Percentiles rank a stretch among this genome's conserved stretches.
Conservation (phyloP, 1,139 yeast genomes). For the Nakaseomyces bracarensis region DNA sequence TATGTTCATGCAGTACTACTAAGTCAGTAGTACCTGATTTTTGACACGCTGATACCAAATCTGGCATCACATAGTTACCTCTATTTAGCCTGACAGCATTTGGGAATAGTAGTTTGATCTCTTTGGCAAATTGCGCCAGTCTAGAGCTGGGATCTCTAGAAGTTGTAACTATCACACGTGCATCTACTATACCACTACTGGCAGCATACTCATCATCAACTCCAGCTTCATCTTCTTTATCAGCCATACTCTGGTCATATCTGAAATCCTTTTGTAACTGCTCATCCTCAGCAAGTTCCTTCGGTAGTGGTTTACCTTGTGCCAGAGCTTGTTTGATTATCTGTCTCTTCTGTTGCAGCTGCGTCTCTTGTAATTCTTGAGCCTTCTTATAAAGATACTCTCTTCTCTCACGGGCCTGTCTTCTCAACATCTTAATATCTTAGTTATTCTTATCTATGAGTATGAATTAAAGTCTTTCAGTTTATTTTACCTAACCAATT, state of each 20-base stretch:
- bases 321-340: constrained; percentile 83
- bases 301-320: constrained; percentile 80
- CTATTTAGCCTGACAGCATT: constrained; percentile 82
- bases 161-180: constrained; percentile 88
- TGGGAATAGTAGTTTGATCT: constrained; percentile 80
- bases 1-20: constrained; percentile 82
- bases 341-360: constrained; percentile 77
- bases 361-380: constrained; percentile 81
- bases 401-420: constrained; percentile 92
- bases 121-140: constrained; percentile 85
- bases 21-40: constrained; percentile 72
- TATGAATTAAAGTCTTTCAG: too few relatives aligned
- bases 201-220: constrained; percentile 88
- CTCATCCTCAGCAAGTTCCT: constrained; percentile 82
- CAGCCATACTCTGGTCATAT: constrained; percentile 45
- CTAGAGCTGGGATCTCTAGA: constrained; percentile 85
- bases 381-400: constrained; percentile 87
- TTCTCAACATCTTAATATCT: constrained; percentile 50
- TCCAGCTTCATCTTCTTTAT: constrained; percentile 41
- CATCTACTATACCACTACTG: constrained; percentile 80
- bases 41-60: constrained; percentile 76
- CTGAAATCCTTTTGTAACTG: constrained; percentile 72
- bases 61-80: constrained; percentile 85
- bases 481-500: too few relatives aligned
- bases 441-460: not conserved